Percentiles rank a stretch among this genome's conserved stretches.
phyloP scores from a whole-genome alignment of 495 filamentous ascomycete species.

The Penicillium steckii region DNA sequence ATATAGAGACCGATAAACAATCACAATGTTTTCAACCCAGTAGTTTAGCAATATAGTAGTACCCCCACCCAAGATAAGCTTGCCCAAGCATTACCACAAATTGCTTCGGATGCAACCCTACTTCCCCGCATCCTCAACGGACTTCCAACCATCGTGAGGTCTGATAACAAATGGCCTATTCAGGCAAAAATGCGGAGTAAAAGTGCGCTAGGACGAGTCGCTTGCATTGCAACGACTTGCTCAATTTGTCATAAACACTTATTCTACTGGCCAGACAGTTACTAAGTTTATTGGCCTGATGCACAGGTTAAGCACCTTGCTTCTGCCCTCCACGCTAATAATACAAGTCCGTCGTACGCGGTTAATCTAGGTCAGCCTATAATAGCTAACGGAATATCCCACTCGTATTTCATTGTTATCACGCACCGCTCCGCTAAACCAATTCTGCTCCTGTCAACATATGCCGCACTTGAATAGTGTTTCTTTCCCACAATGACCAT shows the following conservation, averaged over 20 bases:
- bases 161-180: conserved; percentile 14
- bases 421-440: background rate
- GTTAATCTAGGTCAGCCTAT: too few relatives aligned
- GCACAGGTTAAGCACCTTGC: background rate
- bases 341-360: too few relatives aligned
- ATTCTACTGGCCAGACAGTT: background rate
- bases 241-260: background rate
- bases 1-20: too few relatives aligned
- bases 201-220: background rate
- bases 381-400: too few relatives aligned
- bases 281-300: background rate
- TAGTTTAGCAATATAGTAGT: background rate
- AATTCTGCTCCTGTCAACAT: background rate
- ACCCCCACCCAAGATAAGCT: conserved; percentile 6
- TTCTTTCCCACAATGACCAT: background rate
- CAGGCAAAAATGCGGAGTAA: conserved; percentile 23
- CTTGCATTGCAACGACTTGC: background rate
- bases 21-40: too few relatives aligned
- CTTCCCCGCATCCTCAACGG: background rate
- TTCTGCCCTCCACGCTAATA: too few relatives aligned
- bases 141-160: background rate
- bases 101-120: background rate
- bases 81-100: background rate
- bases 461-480: background rate
- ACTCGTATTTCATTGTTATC: background rate